These are phyloP conservation scores for Eucalyptus sp. DNA, from an alignment of 345 rosid genomes.

Conservation along the genomic window DNA sequence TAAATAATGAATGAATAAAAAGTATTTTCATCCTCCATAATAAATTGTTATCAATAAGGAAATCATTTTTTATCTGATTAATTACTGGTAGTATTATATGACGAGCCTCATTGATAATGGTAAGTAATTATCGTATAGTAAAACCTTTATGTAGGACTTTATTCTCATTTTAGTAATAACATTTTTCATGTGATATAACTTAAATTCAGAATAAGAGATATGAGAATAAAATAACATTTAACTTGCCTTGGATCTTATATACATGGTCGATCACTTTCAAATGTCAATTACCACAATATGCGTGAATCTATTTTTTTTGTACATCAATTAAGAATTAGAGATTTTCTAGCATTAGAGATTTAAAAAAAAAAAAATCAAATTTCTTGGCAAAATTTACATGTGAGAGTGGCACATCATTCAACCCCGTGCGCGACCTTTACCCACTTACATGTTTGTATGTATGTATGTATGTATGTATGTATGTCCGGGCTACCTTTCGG, in stretches of 20 bases:
- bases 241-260: neutral
- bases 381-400: too few species aligned
- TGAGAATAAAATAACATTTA: neutral
- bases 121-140: neutral
- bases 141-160: neutral
- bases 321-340: too few species aligned
- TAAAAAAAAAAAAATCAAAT: too few species aligned
- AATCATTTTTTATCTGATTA: neutral
- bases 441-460: too few species aligned
- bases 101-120: neutral
- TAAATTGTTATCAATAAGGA: neutral
- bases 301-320: too few species aligned
- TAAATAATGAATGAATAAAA: neutral
- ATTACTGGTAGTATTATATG: neutral
- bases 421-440: too few species aligned
- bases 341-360: too few species aligned
- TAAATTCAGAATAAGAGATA: neutral
- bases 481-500: too few species aligned
- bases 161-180: neutral
- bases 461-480: too few species aligned
- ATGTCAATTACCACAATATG: too few species aligned
- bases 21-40: neutral
- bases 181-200: neutral
- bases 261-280: too few species aligned
- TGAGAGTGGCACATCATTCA: too few species aligned